Evolutionary conservation across 139 green algal genomes (phyloP), one percentile per base, ranked within the genome.

Genomic region (Volvox africanus): DNA sequence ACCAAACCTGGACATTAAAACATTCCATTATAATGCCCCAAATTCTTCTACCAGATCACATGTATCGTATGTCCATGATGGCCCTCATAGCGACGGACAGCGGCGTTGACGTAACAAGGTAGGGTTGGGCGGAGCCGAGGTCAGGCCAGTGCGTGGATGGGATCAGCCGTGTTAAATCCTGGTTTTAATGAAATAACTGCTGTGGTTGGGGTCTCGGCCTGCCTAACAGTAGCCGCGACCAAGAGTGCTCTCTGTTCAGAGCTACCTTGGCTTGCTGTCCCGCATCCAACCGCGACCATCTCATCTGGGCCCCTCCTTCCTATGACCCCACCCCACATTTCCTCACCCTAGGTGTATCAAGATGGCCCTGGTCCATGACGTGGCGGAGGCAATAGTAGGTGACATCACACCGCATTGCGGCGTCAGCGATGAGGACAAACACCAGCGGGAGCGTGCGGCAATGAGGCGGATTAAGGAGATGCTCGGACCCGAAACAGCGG

Each of bases 11-110:
- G 9, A 55, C 44, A 55, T 55, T 14, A 55, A 55, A 55, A 55
- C 44, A 55, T 55, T 55, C 9, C 44, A 55, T 55, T 5, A 14
- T 9, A 9, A 55, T 55, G 44, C 5, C 69, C 71, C 36, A 28
- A 69, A 69, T 14, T 1, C 21, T 61, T 32, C 32, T 24, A 17
- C 26, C 97, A 79, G 97, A 99, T 89, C 97, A 99, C 93, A 99
- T 99, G 96, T 99, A 99, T 93, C 96, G 98, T 33, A 99, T 99
- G 98, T 91, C 94, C 20, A 88, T 99, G 32, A 99, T 99, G 97
- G 93, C 95, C 5, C 86, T 99, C 37, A 88, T 99, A 30, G 92
- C 93, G 5, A 88, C 84, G 6, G 87, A 92, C 65, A 80, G 82
- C 44, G 89, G 75, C 24, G 87, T 97, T n/a, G 95, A 97, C 88